phyloP scores from a whole-genome alignment of 257 asterid species.

The Echium plantagineum region DNA sequence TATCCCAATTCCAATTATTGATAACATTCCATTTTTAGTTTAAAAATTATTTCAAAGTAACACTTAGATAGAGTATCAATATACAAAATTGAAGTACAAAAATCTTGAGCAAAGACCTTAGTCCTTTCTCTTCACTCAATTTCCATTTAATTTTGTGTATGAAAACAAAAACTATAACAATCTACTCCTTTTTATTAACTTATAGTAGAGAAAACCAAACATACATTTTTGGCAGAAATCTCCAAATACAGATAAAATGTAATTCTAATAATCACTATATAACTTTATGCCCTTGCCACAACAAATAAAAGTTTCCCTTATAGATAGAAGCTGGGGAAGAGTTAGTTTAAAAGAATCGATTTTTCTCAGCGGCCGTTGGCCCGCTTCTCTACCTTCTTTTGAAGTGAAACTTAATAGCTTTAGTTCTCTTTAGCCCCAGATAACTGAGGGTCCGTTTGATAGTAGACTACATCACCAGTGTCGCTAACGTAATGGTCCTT shows the following conservation, averaged over 20 bases:
- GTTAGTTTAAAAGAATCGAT: constrained; percentile 14
- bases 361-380: not conserved
- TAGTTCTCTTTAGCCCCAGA: constrained; percentile 21
- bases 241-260: not conserved
- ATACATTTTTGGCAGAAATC: too few species aligned
- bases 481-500: constrained; percentile 73
- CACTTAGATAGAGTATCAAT: too few species aligned
- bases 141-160: too few species aligned
- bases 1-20: too few species aligned
- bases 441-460: constrained; percentile 45
- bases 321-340: not conserved
- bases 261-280: not conserved
- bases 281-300: not conserved
- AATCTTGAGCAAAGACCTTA: too few species aligned
- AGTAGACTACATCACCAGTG: constrained; percentile 54
- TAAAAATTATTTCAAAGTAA: too few species aligned
- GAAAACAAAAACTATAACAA: too few species aligned
- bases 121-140: too few species aligned
- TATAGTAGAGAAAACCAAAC: too few species aligned
- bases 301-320: not conserved
- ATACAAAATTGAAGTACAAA: too few species aligned
- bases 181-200: too few species aligned
- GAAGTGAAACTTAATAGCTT: not conserved
- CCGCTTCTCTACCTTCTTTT: not conserved
- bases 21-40: too few species aligned